Evolutionary conservation across 2,329 filamentous ascomycete species (phyloP).

Genomic region (Phialemoniopsis sp.): DNA sequence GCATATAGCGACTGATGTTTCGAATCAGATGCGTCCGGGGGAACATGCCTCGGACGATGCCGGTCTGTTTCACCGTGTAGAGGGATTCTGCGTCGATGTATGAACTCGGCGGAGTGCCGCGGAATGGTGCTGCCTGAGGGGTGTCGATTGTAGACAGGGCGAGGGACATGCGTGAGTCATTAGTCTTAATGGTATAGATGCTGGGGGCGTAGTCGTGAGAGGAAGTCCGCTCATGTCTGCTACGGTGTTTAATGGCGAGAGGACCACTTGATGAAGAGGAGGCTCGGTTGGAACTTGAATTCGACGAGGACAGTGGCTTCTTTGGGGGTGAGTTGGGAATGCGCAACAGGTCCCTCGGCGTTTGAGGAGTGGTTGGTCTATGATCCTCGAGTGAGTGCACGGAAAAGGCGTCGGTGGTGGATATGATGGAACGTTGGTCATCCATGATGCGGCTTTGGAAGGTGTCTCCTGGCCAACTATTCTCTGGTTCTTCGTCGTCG

Average conservation of each 20-base stretch:
- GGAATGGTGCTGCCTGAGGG: slow-evolving; percentile 34
- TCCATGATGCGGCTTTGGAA: slow-evolving; percentile 4
- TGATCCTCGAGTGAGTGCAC: slow-evolving; percentile 40
- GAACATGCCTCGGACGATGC: slow-evolving; percentile 54
- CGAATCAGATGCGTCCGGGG: slow-evolving; percentile 54
- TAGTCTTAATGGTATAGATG: slow-evolving; percentile 57
- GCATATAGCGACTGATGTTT: slow-evolving; percentile 62
- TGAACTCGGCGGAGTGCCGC: slow-evolving; percentile 23
- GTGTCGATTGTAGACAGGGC: slow-evolving; percentile 44
- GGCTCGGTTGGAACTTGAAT: neutral
- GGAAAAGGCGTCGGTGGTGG: slow-evolving; percentile 51
- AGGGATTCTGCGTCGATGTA: slow-evolving; percentile 45
- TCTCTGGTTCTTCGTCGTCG: slow-evolving; percentile 8
- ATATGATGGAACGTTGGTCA: slow-evolving; percentile 47
- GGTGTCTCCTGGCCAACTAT: slow-evolving; percentile 12
- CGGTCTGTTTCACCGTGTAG: slow-evolving; percentile 43
- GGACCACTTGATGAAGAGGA: slow-evolving; percentile 1
- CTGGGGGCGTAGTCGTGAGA: slow-evolving; percentile 41
- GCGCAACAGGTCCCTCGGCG: slow-evolving; percentile 9
- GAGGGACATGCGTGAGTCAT: slow-evolving; percentile 50
- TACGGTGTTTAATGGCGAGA: slow-evolving; percentile 10
- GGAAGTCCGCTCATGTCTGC: slow-evolving; percentile 19
- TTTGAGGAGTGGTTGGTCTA: slow-evolving; percentile 38
- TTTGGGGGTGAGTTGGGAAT: slow-evolving; percentile 26
- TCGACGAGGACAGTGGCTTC: slow-evolving; percentile 12